Conservation (phyloP, 108 stramenopile genomes). For the Discostella pseudostelligera region DNA sequence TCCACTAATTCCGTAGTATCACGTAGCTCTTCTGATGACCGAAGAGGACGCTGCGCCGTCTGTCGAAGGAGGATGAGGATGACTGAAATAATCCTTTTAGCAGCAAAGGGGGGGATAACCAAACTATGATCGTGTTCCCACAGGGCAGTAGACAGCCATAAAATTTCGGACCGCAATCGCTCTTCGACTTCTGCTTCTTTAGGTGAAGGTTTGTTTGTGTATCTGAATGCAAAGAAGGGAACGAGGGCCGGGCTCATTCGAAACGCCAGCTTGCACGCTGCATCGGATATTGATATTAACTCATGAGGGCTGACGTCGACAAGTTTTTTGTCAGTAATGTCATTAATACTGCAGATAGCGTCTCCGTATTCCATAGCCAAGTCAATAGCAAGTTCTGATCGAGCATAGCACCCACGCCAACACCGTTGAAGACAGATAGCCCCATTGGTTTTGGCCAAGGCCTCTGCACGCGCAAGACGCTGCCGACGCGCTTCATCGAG, state of each 20-base stretch:
- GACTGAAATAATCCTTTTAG: slow-evolving; percentile 16
- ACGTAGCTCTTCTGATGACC: too few species aligned
- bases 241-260: slow-evolving; percentile 30
- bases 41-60: not conserved
- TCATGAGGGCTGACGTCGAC: not conserved
- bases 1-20: slow-evolving; percentile 3
- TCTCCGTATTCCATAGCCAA: not conserved
- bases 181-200: slow-evolving; percentile 2
- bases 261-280: slow-evolving; percentile 27
- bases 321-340: not conserved
- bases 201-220: too few species aligned
- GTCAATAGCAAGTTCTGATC: not conserved
- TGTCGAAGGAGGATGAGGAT: slow-evolving; percentile 24
- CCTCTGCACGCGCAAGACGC: slow-evolving; percentile 23
- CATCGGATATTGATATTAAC: not conserved
- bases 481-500: slow-evolving; percentile 23
- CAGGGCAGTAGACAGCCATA: slow-evolving; percentile 10
- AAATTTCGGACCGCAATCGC: slow-evolving; percentile 25
- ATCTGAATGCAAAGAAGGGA: slow-evolving; percentile 8
- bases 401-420: slow-evolving; percentile 29
- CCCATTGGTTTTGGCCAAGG: slow-evolving; percentile 26
- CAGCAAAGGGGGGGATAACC: slow-evolving; percentile 12
- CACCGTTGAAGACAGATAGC: slow-evolving; percentile 13
- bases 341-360: not conserved
- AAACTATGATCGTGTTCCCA: too few species aligned